These are phyloP conservation scores for Oryza meridionalis DNA, from an alignment of 176 grass and related monocot genomes.

Conservation along the genomic window DNA sequence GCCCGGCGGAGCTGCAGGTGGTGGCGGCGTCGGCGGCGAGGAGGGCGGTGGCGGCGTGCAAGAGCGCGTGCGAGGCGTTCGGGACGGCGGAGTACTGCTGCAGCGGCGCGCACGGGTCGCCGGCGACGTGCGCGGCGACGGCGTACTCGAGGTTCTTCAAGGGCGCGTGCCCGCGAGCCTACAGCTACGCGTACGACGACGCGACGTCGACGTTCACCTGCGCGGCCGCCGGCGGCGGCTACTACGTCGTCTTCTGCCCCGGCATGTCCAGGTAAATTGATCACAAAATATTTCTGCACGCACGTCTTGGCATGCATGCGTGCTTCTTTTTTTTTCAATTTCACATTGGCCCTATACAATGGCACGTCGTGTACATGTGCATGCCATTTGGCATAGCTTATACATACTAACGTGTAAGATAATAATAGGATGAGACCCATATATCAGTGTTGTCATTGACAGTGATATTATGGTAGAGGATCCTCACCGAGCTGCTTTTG, in stretches of 20 bases:
- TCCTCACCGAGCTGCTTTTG: too few relatives aligned
- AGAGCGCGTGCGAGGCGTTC: constrained; percentile 80
- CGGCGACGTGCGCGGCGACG: constrained; percentile 53
- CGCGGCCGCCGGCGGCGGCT: constrained; percentile 36
- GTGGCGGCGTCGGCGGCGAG: background rate
- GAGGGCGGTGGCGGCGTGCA: constrained; percentile 39
- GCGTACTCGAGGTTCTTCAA: constrained; percentile 65
- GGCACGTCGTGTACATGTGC: background rate
- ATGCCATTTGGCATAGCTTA: background rate
- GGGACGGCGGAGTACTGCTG: constrained; percentile 58
- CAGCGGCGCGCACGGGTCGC: constrained; percentile 55
- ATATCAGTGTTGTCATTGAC: too few relatives aligned
- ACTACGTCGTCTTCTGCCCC: constrained; percentile 65
- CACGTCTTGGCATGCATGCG: background rate
- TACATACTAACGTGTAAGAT: too few relatives aligned
- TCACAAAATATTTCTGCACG: background rate
- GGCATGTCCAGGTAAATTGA: constrained; percentile 39
- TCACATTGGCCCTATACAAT: background rate
- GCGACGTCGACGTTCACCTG: constrained; percentile 69
- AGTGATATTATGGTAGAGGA: too few relatives aligned
- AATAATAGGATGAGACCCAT: too few relatives aligned
- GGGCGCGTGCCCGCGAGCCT: constrained; percentile 48
- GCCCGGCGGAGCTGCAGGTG: constrained; percentile 49
- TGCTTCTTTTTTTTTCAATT: background rate
- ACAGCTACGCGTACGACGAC: constrained; percentile 77